Conservation (phyloP, 176 grass and related monocot species). For the Raddia guianensis region DNA sequence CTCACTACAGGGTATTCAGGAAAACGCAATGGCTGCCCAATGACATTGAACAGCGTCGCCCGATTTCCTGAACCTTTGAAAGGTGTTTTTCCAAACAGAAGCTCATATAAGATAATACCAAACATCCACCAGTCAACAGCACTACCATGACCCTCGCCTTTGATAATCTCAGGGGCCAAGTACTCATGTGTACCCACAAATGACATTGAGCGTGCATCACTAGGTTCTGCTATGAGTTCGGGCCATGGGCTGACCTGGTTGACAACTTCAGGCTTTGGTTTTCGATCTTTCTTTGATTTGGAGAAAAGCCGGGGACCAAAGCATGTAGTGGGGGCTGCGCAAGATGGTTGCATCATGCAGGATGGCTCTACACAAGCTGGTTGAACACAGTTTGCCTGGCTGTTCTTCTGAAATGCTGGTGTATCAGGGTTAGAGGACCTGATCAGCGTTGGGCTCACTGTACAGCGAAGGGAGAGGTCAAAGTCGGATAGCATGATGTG, state of each 20-base stretch:
- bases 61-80: conserved; percentile 88
- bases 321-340: conserved; percentile 68
- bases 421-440: conserved; percentile 60
- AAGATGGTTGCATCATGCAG: conserved; percentile 71
- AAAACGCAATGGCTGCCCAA: conserved; percentile 73
- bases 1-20: conserved; percentile 75
- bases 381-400: conserved; percentile 51
- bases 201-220: conserved; percentile 83
- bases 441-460: conserved; percentile 72
- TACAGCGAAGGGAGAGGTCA: conserved; percentile 70
- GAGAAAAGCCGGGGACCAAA: conserved; percentile 80
- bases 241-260: conserved; percentile 86
- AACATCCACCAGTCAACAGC: conserved; percentile 98
- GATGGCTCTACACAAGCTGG: conserved; percentile 69
- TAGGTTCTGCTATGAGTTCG: conserved; percentile 87
- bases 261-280: conserved; percentile 71
- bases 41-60: conserved; percentile 81
- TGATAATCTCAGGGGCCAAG: conserved; percentile 92
- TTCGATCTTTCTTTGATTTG: conserved; percentile 78
- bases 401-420: conserved; percentile 54
- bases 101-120: conserved; percentile 90
- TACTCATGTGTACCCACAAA: conserved; percentile 95
- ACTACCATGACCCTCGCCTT: conserved; percentile 91
- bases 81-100: conserved; percentile 90
- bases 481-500: conserved; percentile 97